Conservation (phyloP, 2,329 filamentous ascomycete genomes). For the Epichloe baconii region DNA sequence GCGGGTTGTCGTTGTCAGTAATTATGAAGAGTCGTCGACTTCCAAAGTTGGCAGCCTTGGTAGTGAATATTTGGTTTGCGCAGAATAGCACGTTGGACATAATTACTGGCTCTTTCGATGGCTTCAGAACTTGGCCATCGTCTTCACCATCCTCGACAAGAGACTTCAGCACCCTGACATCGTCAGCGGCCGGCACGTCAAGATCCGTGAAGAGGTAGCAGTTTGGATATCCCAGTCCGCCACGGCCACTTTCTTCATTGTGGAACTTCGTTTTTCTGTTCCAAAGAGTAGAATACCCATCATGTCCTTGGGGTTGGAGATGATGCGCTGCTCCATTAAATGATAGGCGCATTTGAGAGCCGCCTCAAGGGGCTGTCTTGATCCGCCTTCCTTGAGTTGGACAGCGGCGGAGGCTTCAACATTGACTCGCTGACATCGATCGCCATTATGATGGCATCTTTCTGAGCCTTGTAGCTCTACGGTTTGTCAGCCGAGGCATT, state of each 20-base stretch:
- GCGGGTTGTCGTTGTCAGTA: constrained; percentile 85
- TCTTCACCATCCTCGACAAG: constrained; percentile 70
- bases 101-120: constrained; percentile 54
- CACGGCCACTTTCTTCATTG: constrained; percentile 47
- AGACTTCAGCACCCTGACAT: constrained; percentile 67
- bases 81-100: constrained; percentile 91
- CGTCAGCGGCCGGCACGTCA: constrained; percentile 72
- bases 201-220: constrained; percentile 87
- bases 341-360: constrained; percentile 89
- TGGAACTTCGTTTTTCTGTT: constrained; percentile 74
- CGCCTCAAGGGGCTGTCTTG: constrained; percentile 63
- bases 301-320: constrained; percentile 92
- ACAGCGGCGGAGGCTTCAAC: constrained; percentile 53
- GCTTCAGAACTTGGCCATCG: constrained; percentile 52
- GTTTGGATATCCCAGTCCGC: constrained; percentile 62
- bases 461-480: constrained; percentile 78
- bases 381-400: constrained; percentile 61
- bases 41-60: constrained; percentile 84
- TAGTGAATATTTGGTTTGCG: constrained; percentile 93
- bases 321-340: constrained; percentile 96
- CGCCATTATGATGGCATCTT: constrained; percentile 96
- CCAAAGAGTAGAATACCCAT: constrained; percentile 91
- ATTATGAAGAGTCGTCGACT: constrained; percentile 90
- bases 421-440: constrained; percentile 87
- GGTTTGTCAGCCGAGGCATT: neutral